Percentiles rank a stretch among this genome's conserved stretches.
Evolutionary conservation across 2,329 filamentous ascomycete species (phyloP).

Genomic region (Sporothrix pallida): DNA sequence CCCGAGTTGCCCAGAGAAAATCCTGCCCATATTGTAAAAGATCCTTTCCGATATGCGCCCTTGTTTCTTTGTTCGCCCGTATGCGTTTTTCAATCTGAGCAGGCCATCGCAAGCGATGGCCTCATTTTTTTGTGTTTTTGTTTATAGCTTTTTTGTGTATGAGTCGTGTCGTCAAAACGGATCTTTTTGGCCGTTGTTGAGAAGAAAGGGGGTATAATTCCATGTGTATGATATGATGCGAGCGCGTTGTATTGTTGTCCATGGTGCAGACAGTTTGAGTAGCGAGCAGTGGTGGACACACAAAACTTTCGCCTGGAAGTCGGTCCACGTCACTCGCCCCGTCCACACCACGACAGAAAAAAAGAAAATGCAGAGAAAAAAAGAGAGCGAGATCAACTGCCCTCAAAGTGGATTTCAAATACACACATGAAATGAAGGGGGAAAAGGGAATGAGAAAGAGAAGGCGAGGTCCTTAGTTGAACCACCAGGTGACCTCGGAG

Average conservation of each 20-base stretch:
- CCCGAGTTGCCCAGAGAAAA: neutral
- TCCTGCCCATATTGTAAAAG: neutral
- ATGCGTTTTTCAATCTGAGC: neutral
- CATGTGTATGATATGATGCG: slow-evolving; percentile 26
- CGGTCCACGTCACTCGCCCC: neutral
- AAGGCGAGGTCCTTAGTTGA: slow-evolving; percentile 39
- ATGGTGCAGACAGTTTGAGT: neutral
- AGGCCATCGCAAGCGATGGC: slow-evolving; percentile 21
- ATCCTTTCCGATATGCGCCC: slow-evolving; percentile 21
- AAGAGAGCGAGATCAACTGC: slow-evolving; percentile 25
- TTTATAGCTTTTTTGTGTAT: neutral
- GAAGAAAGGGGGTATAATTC: slow-evolving; percentile 24
- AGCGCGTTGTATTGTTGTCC: neutral
- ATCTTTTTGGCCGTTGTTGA: neutral
- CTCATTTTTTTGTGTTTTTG: neutral
- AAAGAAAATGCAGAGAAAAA: slow-evolving; percentile 20
- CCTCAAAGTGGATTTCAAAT: slow-evolving; percentile 1
- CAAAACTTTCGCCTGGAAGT: slow-evolving; percentile 29
- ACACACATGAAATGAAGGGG: slow-evolving; percentile 27
- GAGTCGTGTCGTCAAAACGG: slow-evolving; percentile 16
- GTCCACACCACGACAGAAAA: neutral
- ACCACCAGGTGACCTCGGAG: slow-evolving; percentile 43
- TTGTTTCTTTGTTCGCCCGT: neutral
- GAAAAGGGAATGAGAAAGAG: neutral
- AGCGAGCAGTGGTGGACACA: neutral